Conservation (phyloP, 75 land plant species). For the Sequoiadendron giganteum region DNA sequence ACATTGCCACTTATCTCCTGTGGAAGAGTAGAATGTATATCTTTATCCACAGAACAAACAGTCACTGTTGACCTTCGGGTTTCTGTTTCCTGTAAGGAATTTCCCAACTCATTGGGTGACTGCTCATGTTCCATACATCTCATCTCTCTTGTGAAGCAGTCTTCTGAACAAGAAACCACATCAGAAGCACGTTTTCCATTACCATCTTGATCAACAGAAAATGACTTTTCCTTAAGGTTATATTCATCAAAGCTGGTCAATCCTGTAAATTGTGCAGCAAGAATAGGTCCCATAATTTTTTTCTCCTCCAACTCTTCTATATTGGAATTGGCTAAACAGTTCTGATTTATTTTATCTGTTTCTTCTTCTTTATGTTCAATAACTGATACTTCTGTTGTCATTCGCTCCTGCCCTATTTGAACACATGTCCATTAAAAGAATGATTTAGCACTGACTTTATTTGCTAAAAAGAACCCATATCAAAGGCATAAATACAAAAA, state of each 20-base stretch:
- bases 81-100: background rate
- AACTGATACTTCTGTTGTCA: slow-evolving; percentile 1
- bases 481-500: background rate
- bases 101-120: background rate
- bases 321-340: background rate
- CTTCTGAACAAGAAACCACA: background rate
- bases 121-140: background rate
- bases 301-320: background rate
- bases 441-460: background rate
- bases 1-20: background rate
- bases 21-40: background rate
- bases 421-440: background rate
- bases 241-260: background rate
- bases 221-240: background rate
- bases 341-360: background rate
- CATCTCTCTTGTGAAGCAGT: background rate
- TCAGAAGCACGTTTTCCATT: background rate
- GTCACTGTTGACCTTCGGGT: background rate
- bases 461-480: background rate
- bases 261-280: background rate
- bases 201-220: background rate
- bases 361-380: background rate
- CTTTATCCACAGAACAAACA: background rate
- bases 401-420: slow-evolving; percentile 15
- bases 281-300: background rate